Conservation (phyloP, 2,329 filamentous ascomycete genomes). For the Magnaporthiopsis rhizophila region DNA sequence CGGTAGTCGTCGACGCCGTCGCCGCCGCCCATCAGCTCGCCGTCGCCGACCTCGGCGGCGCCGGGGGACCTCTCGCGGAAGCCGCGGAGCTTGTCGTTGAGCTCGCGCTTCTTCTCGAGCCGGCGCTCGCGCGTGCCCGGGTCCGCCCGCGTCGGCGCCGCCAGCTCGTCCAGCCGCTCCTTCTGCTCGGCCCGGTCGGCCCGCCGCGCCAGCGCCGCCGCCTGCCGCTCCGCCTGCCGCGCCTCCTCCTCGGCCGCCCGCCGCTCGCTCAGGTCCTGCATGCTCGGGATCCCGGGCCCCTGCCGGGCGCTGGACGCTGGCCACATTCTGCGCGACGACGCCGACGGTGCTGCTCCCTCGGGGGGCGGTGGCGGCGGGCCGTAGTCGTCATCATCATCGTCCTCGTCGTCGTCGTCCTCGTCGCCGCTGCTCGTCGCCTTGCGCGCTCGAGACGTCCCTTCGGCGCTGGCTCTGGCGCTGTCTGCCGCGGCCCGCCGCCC, state of each 20-base stretch:
- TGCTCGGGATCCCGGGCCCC: conserved; percentile 55
- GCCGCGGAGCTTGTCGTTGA: conserved; percentile 62
- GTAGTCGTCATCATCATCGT: conserved; percentile 39
- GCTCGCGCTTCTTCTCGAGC: conserved; percentile 75
- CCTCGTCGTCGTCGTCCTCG: neutral
- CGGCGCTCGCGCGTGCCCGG: conserved; percentile 73
- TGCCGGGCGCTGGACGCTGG: conserved; percentile 26
- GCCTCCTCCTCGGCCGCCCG: conserved; percentile 44
- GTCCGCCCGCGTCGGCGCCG: conserved; percentile 60
- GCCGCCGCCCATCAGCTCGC: conserved; percentile 69
- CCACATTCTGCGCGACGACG: conserved; percentile 17
- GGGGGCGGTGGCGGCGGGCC: conserved; percentile 43
- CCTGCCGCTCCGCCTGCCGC: conserved; percentile 34
- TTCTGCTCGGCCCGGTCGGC: conserved; percentile 59
- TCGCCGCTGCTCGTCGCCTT: conserved; percentile 10
- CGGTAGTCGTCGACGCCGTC: conserved; percentile 61
- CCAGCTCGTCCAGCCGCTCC: conserved; percentile 68
- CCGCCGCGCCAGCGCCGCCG: conserved; percentile 54
- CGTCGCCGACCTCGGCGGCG: conserved; percentile 56
- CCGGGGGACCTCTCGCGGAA: conserved; percentile 65
- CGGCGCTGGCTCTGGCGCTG: neutral
- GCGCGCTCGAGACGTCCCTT: neutral
- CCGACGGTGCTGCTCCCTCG: conserved; percentile 37
- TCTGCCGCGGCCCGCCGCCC: no score
- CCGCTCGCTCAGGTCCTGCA: conserved; percentile 63